Evolutionary conservation across 331 rosid species (phyloP).

Genomic region (Arachis monticola): DNA sequence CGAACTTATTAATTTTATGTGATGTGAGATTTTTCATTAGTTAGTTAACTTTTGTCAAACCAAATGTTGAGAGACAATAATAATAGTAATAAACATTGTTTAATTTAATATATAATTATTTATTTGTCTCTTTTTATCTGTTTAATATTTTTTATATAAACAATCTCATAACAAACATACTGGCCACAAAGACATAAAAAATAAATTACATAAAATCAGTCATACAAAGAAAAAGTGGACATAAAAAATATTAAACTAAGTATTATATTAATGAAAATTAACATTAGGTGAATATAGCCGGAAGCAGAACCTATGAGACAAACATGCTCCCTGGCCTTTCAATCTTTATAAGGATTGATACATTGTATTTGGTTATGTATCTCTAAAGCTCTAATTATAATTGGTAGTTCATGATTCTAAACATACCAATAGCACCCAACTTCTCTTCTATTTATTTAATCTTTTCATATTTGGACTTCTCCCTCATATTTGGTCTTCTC

Average conservation of each 20-base stretch:
- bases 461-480: background rate
- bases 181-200: too few relatives aligned
- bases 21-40: background rate
- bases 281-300: constrained; percentile 45
- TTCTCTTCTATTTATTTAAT: constrained; percentile 38
- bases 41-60: constrained; percentile 1
- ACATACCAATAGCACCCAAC: constrained; percentile 41
- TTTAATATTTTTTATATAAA: too few relatives aligned
- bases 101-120: too few relatives aligned
- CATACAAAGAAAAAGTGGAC: background rate
- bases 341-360: constrained; percentile 39
- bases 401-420: constrained; percentile 41
- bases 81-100: background rate
- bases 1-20: background rate
- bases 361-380: constrained; percentile 51
- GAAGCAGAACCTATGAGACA: constrained; percentile 48
- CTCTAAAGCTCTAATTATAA: constrained; percentile 38
- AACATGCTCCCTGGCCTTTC: constrained; percentile 43
- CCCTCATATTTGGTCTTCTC: constrained; percentile 24
- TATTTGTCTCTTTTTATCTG: too few relatives aligned
- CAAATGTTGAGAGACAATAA: background rate
- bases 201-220: background rate
- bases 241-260: constrained; percentile 21
- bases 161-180: too few relatives aligned
- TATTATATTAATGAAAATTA: constrained; percentile 27